Base-by-base conservation (phyloP, 768 basidiomycete species). In the Amanita pallidorosea region DNA sequence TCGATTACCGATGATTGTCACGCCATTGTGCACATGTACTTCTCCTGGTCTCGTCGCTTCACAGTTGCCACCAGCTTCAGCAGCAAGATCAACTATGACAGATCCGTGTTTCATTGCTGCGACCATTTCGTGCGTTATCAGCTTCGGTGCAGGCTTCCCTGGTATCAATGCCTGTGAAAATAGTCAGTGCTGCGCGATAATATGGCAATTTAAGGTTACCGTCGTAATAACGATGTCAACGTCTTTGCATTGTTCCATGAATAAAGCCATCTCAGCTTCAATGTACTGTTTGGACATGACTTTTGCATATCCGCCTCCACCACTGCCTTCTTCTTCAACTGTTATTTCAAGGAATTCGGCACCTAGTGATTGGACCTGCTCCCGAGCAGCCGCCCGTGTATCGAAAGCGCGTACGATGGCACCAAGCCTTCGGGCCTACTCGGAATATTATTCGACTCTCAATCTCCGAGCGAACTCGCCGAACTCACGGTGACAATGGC, bases 61-160 rank as follows among this genome's bases (percentile, higher is more conserved):
- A 58, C 90, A 92, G 55, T 93, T 93, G 12, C 90, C 90, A n/a
- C 90, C 89, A 41, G 88, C 77, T 67, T 93, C 90, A 13, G 88
- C 84, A 35, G 90, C 90, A 53, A 88, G 63, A 63, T 93, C 90
- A 23, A 92, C 89, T 47, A 93, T 79, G 25, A 93, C 81, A 4
- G 90, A 92, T 22, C 90, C 90, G 67, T 87, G 88, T 58, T 87
- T 91, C 90, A 93, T 91, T n/a, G 81, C 85, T 36, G 81, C 77
- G 12, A 93, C 75, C 85, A 92, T 91, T 70, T 88, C 84, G 54
- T 81, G 73, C 5, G 82, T 87, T 60, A 93, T 89, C 40, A 93
- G 63, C 61, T 82, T 92, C 0, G 90, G 90, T 2, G 90, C 90
- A 7, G 85, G 87, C 71, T 79, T 82, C 9, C 90, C 90, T 22